Base-by-base conservation (phyloP, 352 stramenopile genomes). In the Thalassiosira sp. region DNA sequence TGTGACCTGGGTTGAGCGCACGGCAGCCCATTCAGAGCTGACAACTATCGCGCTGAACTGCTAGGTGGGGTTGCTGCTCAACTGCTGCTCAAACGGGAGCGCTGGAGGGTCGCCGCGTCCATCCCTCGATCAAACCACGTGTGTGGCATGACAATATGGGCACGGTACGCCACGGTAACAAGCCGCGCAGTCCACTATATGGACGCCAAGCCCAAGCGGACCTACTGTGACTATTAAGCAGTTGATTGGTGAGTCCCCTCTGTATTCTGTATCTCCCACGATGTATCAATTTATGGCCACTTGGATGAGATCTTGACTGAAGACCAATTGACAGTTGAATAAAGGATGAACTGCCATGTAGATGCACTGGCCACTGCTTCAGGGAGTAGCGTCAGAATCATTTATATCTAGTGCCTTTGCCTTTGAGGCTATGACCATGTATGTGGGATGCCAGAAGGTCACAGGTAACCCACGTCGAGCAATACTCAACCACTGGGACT, bases 81-180 rank as follows among this genome's bases (percentile, higher is more conserved):
- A 5, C 33, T 53, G 2, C n/a, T 62, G 8, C 8, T 71, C n/a
- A n/a, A 15, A 35, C 15, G 3, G 48, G 10, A 15, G 15, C 35
- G 3, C 43, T 27, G 11, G 13, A n/a, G 42, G 16, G 33, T 1
- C 18, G 27, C 3, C n/a, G 13, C 3, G 10, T 43, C 1, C 15
- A 25, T n/a, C n/a, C n/a, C n/a, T 5, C 8, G 25, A 18, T 37
- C 24, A 0, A 20, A 15, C 0, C 3, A 13, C 10, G 2, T 40
- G 11, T 52, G 0, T 37, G 42, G 8, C 62, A 49, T 24, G 48
- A 71, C 16, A 71, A 71, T 28, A 51, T 62, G 16, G 61, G 48
- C 0, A 24, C 62, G 0, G 20, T 61, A 6, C 22, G 7, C 6
- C 46, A 62, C 33, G 48, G 28, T 15, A 71, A 51, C 15, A 16